Evolutionary conservation across 192 early-diverging fungal species (phyloP).

Genomic region (Bifiguratus adelaidae): DNA sequence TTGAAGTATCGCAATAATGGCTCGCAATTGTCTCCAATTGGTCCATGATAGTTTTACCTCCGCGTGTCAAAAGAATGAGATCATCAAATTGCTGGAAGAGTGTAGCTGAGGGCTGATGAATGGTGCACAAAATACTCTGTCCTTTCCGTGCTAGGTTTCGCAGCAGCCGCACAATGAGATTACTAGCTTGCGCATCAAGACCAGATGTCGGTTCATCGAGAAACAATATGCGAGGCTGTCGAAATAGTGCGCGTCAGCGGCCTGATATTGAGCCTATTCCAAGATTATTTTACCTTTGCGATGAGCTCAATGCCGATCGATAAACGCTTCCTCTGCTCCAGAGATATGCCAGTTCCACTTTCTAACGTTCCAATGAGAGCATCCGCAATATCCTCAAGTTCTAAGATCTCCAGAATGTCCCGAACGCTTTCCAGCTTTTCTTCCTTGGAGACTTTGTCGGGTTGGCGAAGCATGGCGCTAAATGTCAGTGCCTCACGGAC

Average conservation of each 20-base stretch:
- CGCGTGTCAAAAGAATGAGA: constrained; percentile 55
- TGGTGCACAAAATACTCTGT: constrained; percentile 60
- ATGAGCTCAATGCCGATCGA: constrained; percentile 76
- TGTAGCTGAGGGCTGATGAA: constrained; percentile 70
- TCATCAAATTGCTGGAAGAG: constrained; percentile 74
- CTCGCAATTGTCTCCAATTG: too few species aligned
- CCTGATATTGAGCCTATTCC: too few species aligned
- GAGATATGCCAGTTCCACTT: constrained; percentile 57
- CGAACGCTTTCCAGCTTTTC: constrained; percentile 35
- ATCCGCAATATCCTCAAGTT: constrained; percentile 43
- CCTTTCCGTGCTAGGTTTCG: constrained; percentile 40
- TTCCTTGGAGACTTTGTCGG: constrained; percentile 32
- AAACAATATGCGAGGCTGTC: constrained; percentile 67
- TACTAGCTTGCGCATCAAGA: constrained; percentile 64
- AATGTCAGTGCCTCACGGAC: constrained; percentile 84
- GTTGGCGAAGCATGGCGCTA: constrained; percentile 63
- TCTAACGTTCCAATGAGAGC: constrained; percentile 32
- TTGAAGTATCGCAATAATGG: too few species aligned
- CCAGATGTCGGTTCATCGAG: constrained; percentile 62
- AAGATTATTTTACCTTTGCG: constrained; percentile 45
- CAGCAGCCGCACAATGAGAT: constrained; percentile 58
- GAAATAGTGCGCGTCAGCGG: too few species aligned
- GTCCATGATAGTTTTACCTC: constrained; percentile 58
- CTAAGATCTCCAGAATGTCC: constrained; percentile 41
- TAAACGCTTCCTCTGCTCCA: constrained; percentile 74